phyloP scores from a whole-genome alignment of 441 rosid genomes.

The Pelargonium citronellum region DNA sequence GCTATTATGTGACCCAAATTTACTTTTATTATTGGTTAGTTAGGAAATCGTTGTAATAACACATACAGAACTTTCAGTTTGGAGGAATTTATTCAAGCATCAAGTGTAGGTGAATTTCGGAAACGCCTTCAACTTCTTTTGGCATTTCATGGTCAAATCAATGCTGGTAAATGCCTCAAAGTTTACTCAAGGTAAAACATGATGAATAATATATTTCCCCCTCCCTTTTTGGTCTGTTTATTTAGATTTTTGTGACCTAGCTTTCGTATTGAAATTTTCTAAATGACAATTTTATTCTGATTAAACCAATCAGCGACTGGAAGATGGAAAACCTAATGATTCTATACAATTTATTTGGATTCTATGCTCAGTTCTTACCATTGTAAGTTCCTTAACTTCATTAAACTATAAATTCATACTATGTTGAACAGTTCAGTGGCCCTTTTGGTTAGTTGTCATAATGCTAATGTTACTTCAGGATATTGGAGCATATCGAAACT shows the following conservation, averaged over 20 bases:
- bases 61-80: constrained; percentile 49
- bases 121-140: constrained; percentile 80
- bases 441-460: constrained; percentile 20
- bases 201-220: neutral
- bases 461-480: constrained; percentile 38
- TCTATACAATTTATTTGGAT: constrained; percentile 79
- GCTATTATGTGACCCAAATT: constrained; percentile 8
- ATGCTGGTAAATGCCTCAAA: constrained; percentile 49
- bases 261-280: neutral
- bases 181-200: constrained; percentile 57
- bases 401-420: neutral
- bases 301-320: constrained; percentile 42
- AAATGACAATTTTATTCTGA: neutral
- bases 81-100: constrained; percentile 75
- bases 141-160: constrained; percentile 76
- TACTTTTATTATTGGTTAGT: too few relatives aligned
- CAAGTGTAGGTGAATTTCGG: constrained; percentile 83
- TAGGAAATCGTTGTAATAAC: constrained; percentile 1
- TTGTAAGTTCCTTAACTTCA: constrained; percentile 40
- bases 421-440: constrained; percentile 16
- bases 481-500: constrained; percentile 53
- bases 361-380: constrained; percentile 80
- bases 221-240: neutral
- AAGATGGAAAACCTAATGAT: constrained; percentile 54
- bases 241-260: too few relatives aligned